Percentiles rank a stretch among this genome's conserved stretches.
These are phyloP conservation scores for Dissophora globulifera DNA, from an alignment of 192 early-diverging fungal genomes.

Conservation along the genomic window DNA sequence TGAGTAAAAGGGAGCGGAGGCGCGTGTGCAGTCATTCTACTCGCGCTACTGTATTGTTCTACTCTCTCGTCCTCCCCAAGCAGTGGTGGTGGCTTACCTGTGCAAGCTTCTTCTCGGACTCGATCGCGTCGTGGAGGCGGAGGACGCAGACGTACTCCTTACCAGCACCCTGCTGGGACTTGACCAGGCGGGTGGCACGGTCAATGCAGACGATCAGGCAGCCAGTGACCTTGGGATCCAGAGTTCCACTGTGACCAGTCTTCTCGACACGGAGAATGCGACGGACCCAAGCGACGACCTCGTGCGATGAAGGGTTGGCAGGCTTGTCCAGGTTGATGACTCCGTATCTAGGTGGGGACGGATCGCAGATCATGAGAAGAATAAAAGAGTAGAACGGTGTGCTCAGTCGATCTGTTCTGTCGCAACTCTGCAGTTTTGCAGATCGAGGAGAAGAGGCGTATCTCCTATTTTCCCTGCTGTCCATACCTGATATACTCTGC, in stretches of 20 bases:
- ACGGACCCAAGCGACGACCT: constrained; percentile 99
- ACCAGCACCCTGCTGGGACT: constrained; percentile 99
- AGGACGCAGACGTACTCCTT: constrained; percentile 98
- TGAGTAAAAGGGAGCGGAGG: no score
- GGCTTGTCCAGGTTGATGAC: constrained; percentile 99
- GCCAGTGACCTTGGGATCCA: constrained; percentile 99
- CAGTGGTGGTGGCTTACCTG: constrained; percentile 60
- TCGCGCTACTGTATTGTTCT: no score
- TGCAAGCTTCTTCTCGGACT: constrained; percentile 87
- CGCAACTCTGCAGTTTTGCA: no score
- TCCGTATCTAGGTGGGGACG: constrained; percentile 95
- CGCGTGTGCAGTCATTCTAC: no score
- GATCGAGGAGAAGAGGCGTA: no score
- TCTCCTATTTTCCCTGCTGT: no score
- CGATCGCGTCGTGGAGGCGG: constrained; percentile 94
- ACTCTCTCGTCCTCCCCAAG: no score
- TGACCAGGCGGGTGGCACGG: constrained; percentile 97
- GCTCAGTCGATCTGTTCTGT: no score
- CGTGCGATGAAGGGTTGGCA: constrained; percentile 99
- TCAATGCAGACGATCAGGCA: constrained; percentile 99
- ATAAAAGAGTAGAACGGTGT: no score
- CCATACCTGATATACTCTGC: constrained; percentile 82
- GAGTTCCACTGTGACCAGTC: constrained; percentile 97
- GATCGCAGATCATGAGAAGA: no score
- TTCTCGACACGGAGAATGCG: constrained; percentile 98